These are phyloP conservation scores for Flaveria bidentis DNA, from an alignment of 129 eudicot species.

Conservation along the genomic window DNA sequence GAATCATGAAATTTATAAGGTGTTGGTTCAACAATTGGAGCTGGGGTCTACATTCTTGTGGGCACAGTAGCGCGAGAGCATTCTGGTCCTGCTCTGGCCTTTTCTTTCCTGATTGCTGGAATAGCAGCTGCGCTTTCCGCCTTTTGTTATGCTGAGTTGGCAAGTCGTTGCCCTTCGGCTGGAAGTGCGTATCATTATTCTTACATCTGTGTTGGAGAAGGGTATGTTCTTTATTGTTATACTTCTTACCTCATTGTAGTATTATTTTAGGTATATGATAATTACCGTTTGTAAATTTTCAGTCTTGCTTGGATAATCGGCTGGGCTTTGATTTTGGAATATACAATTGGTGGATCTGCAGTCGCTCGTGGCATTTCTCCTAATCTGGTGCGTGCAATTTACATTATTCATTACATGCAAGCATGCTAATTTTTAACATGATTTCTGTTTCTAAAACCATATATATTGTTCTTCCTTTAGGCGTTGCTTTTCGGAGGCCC, in stretches of 20 bases:
- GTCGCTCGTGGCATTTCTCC: slow-evolving; percentile 99
- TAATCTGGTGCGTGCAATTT: slow-evolving; percentile 61
- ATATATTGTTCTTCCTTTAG: slow-evolving; percentile 35
- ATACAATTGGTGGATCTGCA: slow-evolving; percentile 94
- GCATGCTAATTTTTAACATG: slow-evolving; percentile 8
- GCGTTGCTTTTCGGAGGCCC: slow-evolving; percentile 93
- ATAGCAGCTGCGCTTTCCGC: slow-evolving; percentile 99
- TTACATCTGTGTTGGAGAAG: slow-evolving; percentile 95
- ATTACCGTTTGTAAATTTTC: slow-evolving; percentile 13
- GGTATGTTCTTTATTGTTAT: slow-evolving; percentile 43
- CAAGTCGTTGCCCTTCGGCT: slow-evolving; percentile 99
- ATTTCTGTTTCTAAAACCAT: slow-evolving; percentile 2
- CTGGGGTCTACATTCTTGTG: slow-evolving; percentile 97
- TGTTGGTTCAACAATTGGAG: slow-evolving; percentile 98
- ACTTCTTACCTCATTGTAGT: background rate
- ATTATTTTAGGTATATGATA: slow-evolving; percentile 50
- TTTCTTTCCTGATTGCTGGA: slow-evolving; percentile 92
- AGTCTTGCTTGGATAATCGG: slow-evolving; percentile 99
- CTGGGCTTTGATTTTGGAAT: slow-evolving; percentile 96
- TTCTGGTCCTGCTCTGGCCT: slow-evolving; percentile 87
- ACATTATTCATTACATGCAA: background rate
- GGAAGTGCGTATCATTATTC: slow-evolving; percentile 99
- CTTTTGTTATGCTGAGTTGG: slow-evolving; percentile 96
- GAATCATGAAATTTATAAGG: slow-evolving; percentile 43
- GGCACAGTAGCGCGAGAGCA: slow-evolving; percentile 99